A percentile compares a stretch with the other conserved stretches of the same genome.
Evolutionary conservation across 805 yeast species (phyloP).

Genomic region (Suhomyces prunicola): DNA sequence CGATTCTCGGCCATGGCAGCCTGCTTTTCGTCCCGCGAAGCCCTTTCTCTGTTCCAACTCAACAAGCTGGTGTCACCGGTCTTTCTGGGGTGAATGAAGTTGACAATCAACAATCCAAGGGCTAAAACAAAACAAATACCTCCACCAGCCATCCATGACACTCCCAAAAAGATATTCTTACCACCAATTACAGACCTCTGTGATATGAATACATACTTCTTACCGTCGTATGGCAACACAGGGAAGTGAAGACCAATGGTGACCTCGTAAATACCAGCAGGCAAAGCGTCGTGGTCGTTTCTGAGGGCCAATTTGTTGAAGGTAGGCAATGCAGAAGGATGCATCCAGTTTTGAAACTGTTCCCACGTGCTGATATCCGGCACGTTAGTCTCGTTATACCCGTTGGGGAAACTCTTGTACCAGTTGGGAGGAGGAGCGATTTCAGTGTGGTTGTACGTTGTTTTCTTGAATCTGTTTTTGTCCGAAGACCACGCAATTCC

Average conservation of each 20-base stretch:
- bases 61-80: constrained; percentile 68
- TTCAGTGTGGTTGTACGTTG: constrained; percentile 34
- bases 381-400: constrained; percentile 41
- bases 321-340: constrained; percentile 39
- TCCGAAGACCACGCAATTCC: constrained; percentile 44
- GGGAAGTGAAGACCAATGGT: constrained; percentile 77
- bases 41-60: constrained; percentile 62
- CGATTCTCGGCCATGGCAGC: constrained; percentile 3
- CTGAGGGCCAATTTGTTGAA: constrained; percentile 53
- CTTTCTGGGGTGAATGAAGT: constrained; percentile 63
- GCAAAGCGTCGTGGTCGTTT: constrained; percentile 54
- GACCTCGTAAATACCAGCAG: constrained; percentile 60
- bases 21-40: constrained; percentile 13
- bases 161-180: constrained; percentile 68
- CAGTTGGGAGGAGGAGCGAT: constrained; percentile 47
- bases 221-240: constrained; percentile 63
- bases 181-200: constrained; percentile 77
- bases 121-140: constrained; percentile 62
- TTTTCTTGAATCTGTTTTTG: constrained; percentile 39
- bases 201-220: constrained; percentile 62
- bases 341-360: constrained; percentile 48
- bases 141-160: constrained; percentile 73
- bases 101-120: constrained; percentile 48
- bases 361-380: constrained; percentile 44
- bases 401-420: constrained; percentile 41